Base-by-base conservation (phyloP, 495 filamentous ascomycete genomes). In the Immersiella caudata region DNA sequence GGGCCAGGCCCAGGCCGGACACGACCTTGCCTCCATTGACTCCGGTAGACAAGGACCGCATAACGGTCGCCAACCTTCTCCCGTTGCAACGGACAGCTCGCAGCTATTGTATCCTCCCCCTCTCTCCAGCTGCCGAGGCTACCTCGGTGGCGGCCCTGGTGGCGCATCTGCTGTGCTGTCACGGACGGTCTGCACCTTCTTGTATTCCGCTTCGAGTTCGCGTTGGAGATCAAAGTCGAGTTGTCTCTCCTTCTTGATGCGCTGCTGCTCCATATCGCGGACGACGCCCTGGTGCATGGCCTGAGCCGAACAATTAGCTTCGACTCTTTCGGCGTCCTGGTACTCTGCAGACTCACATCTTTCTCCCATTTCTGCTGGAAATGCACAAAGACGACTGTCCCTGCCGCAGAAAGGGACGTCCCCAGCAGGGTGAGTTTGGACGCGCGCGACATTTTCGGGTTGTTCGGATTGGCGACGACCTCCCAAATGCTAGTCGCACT, bases 221-320 rank as follows among this genome's bases (percentile, higher is more conserved):
- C 85, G 86, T 78, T 99, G 95, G 87, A 94, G 86, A 66, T 97
- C 93, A 72, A 98, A 99, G 68, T 99, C 96, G 64, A 91, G 87
- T 77, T 93, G 90, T 24, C 96, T 88, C 76, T 96, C 91, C 70
- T 86, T 84, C 80, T 97, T 97, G 59, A 97, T 73, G 35, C 90
- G 87, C 74, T 97, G 93, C 76, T 96, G 94, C 73, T 98, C 94
- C 82, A 97, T 91, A 71, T 98, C 96, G 52, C 94, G 91, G 71
- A 97, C 82, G 8, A 99, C 95, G 18, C 96, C 96, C 65, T 87
- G 86, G 75, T 99, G 95, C 95, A 99, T 99, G 51, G 92, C 91
- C 94, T 97, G 74, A 49, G 26, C n/a, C n/a, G n/a, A n/a, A n/a
- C n/a, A n/a, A n/a, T n/a, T n/a, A n/a, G n/a, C 14, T 21, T 40